Evolutionary conservation across 2,329 filamentous ascomycete species (phyloP), one percentile per base, ranked within the genome.

Genomic region (Alternaria sp.): DNA sequence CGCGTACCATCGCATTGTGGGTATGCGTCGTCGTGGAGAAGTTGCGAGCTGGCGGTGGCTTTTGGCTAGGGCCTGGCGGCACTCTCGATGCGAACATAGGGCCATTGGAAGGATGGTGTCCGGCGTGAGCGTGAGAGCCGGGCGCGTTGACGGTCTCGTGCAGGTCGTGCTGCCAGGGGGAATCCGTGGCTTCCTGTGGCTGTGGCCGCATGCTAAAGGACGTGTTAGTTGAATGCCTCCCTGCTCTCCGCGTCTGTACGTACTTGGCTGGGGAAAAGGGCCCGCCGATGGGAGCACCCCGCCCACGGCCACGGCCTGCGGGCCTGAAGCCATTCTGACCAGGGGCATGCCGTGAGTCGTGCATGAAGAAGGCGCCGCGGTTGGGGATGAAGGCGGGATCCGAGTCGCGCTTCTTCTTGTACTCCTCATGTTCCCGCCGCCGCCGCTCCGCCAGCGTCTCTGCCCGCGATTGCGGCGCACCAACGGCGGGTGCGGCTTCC

Each of bases 361-460:
- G 95, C 88, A 98, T 93, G 83, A 97, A 98, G 84, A 98, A 98
- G 66, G 92, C 91, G 62, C 96, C 96, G 69, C 95, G 87, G 75
- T 96, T 97, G 57, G 96, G 95, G 59, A 97, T 95, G 81, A 97
- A 97, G 11, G 94, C 90, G 36, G 95, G 95, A 79, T 97, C 93
- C 72, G 93, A 90, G 77, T 97, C 93, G 71, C 93, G 88, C 79
- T 92, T 92, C 82, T 91, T 93, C 81, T 91, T 90, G 82, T 97
- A 96, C 76, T 97, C 93, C 68, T 97, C 93, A 74, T 97, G 93
- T 76, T 97, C 94, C 70, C 91, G 89, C 68, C 92, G 89, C 79
- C 92, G 90, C 69, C 89, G 86, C 67, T 96, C 91, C 57, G 87
- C 86, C 62, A 88, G 83, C 32, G 87, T 85, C 73, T 90, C 89